Base-by-base conservation (phyloP, 495 filamentous ascomycete species). In the Amorphotheca resinae region DNA sequence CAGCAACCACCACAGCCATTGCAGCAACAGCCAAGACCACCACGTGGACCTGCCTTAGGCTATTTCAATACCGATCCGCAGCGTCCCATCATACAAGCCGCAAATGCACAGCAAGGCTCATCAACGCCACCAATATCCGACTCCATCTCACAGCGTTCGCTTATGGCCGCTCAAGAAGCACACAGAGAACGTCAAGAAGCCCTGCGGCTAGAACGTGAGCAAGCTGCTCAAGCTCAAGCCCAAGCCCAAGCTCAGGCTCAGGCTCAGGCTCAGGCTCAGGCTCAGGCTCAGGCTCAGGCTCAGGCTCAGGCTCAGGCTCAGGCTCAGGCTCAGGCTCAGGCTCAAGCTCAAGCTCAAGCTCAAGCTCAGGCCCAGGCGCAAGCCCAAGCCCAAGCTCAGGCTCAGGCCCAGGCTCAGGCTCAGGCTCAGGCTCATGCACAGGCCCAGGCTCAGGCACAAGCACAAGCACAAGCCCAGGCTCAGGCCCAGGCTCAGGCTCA, bases 141-240 rank as follows among this genome's bases (percentile, higher is more conserved):
- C 1, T 50, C 59, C 22, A 22, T 30, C 44, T 53, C 34, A 33
- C 56, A 47, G 21, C 47, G 50, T 25, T 50, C 43, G 30, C 41
- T 41, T 3, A 46, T 48, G 42, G 51, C 41, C 18, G 48, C 50
- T 14, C 47, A 51, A 14, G 50, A 53, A n/a, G 48, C 48, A 9
- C 55, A 60, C 2, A 45, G 60, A 18, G 59, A 63, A 3, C 51
- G 53, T 14, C 37, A 40, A 28, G 16, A 51, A 45, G 45, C 45
- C 46, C 45, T 57, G 54, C 23, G 45, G 48, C 23, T 43, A 26
- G 43, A 55, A 42, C 52, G 56, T 36, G 57, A 63, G 28, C 55
- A 63, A n/a, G 44, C 46, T 8, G 47, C 52, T 31, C 58, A 51
- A 35, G 41, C 44, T 14, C n/a, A n/a, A n/a, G n/a, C n/a, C n/a